phyloP scores from a whole-genome alignment of 768 basidiomycete species.

The Auricularia heimuer region DNA sequence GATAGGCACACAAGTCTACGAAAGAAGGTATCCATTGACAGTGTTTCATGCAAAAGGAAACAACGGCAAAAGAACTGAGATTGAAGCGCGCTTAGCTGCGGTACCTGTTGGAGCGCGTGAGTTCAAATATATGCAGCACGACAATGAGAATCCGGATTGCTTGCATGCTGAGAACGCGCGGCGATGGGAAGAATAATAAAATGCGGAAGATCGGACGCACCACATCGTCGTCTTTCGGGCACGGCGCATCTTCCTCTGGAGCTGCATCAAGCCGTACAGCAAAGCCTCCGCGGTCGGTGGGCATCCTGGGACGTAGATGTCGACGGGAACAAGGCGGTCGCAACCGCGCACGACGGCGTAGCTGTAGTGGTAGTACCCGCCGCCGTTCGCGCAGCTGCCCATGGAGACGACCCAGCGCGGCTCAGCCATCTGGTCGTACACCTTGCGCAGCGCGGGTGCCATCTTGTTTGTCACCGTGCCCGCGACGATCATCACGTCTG shows the following conservation, averaged over 20 bases:
- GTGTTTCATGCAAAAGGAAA: no score
- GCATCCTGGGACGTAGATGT: conserved; percentile 96
- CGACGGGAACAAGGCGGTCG: conserved; percentile 96
- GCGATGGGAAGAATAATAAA: no score
- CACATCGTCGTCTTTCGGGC: conserved; percentile 81
- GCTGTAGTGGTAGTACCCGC: conserved; percentile 95
- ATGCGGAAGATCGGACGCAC: conserved; percentile 30
- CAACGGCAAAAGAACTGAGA: no score
- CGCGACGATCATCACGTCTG: conserved; percentile 98
- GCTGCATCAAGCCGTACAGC: conserved; percentile 91
- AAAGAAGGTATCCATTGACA: no score
- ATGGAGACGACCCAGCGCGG: conserved; percentile 99
- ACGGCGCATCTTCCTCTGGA: conserved; percentile 92
- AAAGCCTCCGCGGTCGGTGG: conserved; percentile 92
- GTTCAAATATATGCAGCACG: no score
- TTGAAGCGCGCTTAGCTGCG: no score
- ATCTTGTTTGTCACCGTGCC: conserved; percentile 99
- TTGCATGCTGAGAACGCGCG: no score
- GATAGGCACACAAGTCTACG: no score
- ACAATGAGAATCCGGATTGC: no score
- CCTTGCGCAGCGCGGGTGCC: conserved; percentile 95
- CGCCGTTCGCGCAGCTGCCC: conserved; percentile 99
- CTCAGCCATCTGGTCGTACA: conserved; percentile 98
- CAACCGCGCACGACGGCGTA: conserved; percentile 98
- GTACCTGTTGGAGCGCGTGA: no score